Conservation (phyloP, 179 eudicot genomes). For the Silene coronaria region DNA sequence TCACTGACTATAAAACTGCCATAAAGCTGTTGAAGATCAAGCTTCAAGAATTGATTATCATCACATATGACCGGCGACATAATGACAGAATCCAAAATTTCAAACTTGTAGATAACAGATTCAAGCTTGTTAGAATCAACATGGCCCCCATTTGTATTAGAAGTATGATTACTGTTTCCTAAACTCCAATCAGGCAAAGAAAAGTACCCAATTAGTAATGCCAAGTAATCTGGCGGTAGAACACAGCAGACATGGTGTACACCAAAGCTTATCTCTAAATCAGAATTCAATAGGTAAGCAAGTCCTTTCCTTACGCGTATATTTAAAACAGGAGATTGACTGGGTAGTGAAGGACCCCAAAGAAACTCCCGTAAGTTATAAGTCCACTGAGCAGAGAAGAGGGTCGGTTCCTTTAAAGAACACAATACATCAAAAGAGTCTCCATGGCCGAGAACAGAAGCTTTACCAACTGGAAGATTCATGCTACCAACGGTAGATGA, state of each 20-base stretch:
- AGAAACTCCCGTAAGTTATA: conserved; percentile 41
- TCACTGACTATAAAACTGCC: conserved; percentile 47
- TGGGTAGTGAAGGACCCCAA: conserved; percentile 64
- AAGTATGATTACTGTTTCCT: conserved; percentile 21
- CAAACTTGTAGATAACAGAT: conserved; percentile 47
- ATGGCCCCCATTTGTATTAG: conserved; percentile 16
- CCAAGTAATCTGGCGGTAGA: conserved; percentile 70
- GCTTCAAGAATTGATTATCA: conserved; percentile 47
- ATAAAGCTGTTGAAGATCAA: conserved; percentile 49
- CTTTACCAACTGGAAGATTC: conserved; percentile 54
- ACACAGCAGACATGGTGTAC: conserved; percentile 76
- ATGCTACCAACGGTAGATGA: conserved; percentile 55
- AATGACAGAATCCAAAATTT: conserved; percentile 59
- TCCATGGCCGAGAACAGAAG: conserved; percentile 32
- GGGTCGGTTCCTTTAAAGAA: conserved; percentile 55
- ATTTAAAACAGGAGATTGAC: conserved; percentile 56
- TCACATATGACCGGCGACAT: conserved; percentile 48
- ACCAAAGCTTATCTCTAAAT: conserved; percentile 55
- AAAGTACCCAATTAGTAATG: conserved; percentile 77
- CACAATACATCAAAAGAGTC: conserved; percentile 58
- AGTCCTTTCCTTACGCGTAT: conserved; percentile 44
- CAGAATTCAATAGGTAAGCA: conserved; percentile 27
- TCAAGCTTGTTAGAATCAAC: conserved; percentile 21
- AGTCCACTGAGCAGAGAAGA: conserved; percentile 61
- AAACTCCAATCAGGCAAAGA: conserved; percentile 66